Base-by-base conservation (phyloP, 2,329 filamentous ascomycete species). In the Setomelanomma holmii region DNA sequence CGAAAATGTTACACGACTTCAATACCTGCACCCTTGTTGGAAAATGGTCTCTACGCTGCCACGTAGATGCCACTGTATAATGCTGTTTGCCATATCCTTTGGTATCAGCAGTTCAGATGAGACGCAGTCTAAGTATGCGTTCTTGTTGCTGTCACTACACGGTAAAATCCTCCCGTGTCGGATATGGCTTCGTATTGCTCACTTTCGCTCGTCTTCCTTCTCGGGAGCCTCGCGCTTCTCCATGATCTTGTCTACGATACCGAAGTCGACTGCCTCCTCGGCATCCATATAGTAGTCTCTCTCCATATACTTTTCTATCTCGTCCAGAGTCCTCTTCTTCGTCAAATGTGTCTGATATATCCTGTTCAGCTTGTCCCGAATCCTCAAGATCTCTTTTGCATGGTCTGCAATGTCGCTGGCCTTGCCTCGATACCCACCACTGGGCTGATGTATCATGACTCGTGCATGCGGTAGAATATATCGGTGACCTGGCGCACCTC, bases 391-490 rank as follows among this genome's bases (percentile, higher is more conserved):
- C 81, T 99, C 93, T 70, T 93, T 97, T 4, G 95, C 95, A 71
- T 99, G 96, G 58, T 99, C 98, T 41, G 96, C 84, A 60, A 99
- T 98, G 69, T 99, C 95, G 24, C 78, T 83, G 23, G 86, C 86
- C 60, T 88, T 86, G 11, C 86, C 86, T 38, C 79, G 80, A 66
- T 87, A 88, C 3, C 86, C 86, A 40, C 93, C 93, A 2, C 89
- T 87, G 1, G 96, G 95, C 74, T 99, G 95, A 77, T 99, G 95
- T 49, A 99, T 88, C 95, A 99, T 99, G 69, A 99, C 89, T 46
- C 90, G 89, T 64, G 88, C 91, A 74, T 99, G 93, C n/a, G 93
- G 93, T 27, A 99, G 83, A 48, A 91, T 92, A 74, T 88, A 97
- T 33, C 95, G 83, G 75, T 95, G 91, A 14, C 92, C 92, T 1